Evolutionary conservation across 768 basidiomycete species (phyloP).

Genomic region (Trametes meyenii): DNA sequence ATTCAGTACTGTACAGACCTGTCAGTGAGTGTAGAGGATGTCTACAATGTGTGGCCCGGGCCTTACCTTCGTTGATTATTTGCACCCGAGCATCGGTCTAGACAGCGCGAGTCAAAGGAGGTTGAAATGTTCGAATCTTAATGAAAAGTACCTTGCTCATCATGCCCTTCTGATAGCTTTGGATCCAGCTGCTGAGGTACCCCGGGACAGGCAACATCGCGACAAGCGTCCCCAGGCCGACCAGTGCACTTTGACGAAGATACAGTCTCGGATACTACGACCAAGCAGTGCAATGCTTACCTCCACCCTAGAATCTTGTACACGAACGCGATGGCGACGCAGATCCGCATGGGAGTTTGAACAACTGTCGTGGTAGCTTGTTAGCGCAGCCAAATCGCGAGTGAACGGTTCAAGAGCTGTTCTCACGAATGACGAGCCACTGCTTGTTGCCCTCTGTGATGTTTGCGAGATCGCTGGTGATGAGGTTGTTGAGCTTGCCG

Average conservation of each 20-base stretch:
- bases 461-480: slow-evolving; percentile 59
- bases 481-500: slow-evolving; percentile 78
- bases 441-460: slow-evolving; percentile 27
- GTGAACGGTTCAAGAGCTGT: slow-evolving; percentile 37
- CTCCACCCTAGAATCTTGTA: slow-evolving; percentile 52
- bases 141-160: slow-evolving; percentile 41
- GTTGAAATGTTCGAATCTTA: no score
- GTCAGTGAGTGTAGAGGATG: not conserved
- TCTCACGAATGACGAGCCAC: slow-evolving; percentile 34
- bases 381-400: not conserved
- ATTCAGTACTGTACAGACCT: slow-evolving; percentile 34
- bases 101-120: not conserved
- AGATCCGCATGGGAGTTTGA: not conserved
- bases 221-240: slow-evolving; percentile 45
- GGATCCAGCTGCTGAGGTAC: slow-evolving; percentile 40
- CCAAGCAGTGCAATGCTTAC: slow-evolving; percentile 26
- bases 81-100: slow-evolving; percentile 53
- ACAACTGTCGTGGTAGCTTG: not conserved
- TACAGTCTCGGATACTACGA: not conserved
- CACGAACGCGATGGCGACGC: slow-evolving; percentile 38
- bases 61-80: slow-evolving; percentile 44
- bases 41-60: not conserved
- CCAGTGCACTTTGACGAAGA: slow-evolving; percentile 35
- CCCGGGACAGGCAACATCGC: slow-evolving; percentile 47
- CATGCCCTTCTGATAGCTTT: slow-evolving; percentile 39